Conservation (phyloP, 495 filamentous ascomycete species). For the Emericellopsis terricola region DNA sequence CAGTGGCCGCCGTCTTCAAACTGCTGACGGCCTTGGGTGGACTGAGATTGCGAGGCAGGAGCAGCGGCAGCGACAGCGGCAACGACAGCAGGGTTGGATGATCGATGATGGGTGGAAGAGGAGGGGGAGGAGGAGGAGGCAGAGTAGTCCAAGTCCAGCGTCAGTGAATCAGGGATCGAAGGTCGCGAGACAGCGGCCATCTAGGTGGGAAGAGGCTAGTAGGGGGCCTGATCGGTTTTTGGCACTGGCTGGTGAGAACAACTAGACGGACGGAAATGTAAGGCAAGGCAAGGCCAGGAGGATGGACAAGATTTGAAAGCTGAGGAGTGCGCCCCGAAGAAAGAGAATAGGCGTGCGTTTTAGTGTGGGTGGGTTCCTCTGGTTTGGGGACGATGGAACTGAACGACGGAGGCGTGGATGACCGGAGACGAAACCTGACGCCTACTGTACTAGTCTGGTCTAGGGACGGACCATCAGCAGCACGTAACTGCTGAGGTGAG, state of each 20-base stretch:
- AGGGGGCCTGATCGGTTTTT: constrained; percentile 1
- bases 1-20: neutral
- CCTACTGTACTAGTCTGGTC: neutral
- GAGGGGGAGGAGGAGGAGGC: constrained; percentile 6
- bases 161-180: constrained; percentile 6
- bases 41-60: neutral
- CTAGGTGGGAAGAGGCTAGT: constrained; percentile 8
- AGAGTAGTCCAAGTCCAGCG: constrained; percentile 10
- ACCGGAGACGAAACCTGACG: too few species aligned
- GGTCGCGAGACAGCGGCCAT: constrained; percentile 20
- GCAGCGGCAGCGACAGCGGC: constrained; percentile 1
- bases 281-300: neutral
- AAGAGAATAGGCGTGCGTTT: neutral
- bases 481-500: too few species aligned
- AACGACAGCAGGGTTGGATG: neutral
- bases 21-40: neutral
- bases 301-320: neutral
- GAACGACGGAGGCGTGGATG: too few species aligned
- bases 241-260: neutral
- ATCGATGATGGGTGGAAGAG: neutral
- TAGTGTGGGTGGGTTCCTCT: neutral
- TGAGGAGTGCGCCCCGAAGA: neutral
- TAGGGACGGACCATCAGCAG: too few species aligned
- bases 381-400: neutral
- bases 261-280: neutral